Percentiles rank a stretch among this genome's conserved stretches.
phyloP scores from a whole-genome alignment of 1,284 basidiomycete species.

The Cryptococcus sp. region DNA sequence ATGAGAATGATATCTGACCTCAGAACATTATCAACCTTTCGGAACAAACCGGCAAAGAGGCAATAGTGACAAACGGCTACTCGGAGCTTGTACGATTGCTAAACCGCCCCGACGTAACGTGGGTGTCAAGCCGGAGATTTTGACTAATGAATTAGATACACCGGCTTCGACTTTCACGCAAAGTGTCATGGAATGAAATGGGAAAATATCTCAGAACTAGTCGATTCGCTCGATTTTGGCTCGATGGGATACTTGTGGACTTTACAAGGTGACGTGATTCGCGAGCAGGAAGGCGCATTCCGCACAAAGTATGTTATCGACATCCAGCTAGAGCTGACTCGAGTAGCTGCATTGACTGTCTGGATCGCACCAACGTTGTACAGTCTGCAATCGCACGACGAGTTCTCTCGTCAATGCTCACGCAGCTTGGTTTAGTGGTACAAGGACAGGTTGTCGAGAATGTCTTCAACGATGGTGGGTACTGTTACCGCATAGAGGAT shows the following conservation, averaged over 20 bases:
- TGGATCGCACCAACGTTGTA: constrained; percentile 85
- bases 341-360: constrained; percentile 87
- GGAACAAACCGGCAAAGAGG: constrained; percentile 87
- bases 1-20: constrained; percentile 2
- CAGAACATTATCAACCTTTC: constrained; percentile 85
- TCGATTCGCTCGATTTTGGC: constrained; percentile 72
- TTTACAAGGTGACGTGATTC: constrained; percentile 68
- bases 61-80: constrained; percentile 74
- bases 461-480: constrained; percentile 80
- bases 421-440: constrained; percentile 63
- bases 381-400: constrained; percentile 87
- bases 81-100: constrained; percentile 67
- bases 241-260: constrained; percentile 87
- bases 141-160: constrained; percentile 30
- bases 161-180: constrained; percentile 80
- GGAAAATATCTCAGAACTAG: constrained; percentile 83
- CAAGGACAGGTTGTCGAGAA: constrained; percentile 63
- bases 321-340: neutral
- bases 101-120: constrained; percentile 64
- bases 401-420: constrained; percentile 75
- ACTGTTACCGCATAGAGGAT: constrained; percentile 11
- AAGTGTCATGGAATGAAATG: constrained; percentile 65
- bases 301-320: constrained; percentile 55
- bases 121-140: constrained; percentile 32
- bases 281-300: constrained; percentile 80